Evolutionary conservation across 192 early-diverging fungal genomes (phyloP).

Genomic region (Coemansia sp.): DNA sequence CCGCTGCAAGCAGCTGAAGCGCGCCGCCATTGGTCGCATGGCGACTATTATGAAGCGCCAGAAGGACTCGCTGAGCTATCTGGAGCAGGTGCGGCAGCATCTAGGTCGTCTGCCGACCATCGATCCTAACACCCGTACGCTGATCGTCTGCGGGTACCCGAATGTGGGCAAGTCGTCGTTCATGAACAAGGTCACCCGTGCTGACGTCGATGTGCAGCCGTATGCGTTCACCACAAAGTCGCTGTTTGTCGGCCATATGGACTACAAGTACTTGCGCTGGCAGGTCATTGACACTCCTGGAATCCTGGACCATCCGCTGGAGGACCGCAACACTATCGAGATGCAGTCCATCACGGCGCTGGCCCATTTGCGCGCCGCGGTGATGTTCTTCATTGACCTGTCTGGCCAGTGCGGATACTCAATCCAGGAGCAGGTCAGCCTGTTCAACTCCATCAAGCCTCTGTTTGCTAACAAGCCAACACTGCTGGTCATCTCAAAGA

Average conservation of each 20-base stretch:
- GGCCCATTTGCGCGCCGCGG: slow-evolving; percentile 93
- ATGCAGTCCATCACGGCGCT: slow-evolving; percentile 99
- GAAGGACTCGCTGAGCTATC: slow-evolving; percentile 93
- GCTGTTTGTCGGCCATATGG: slow-evolving; percentile 99
- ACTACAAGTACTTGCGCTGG: slow-evolving; percentile 99
- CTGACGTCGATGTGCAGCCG: slow-evolving; percentile 99
- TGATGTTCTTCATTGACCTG: slow-evolving; percentile 97
- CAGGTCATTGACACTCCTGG: slow-evolving; percentile 99
- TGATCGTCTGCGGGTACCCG: slow-evolving; percentile 99
- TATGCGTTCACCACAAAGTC: slow-evolving; percentile 99
- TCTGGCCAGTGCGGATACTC: slow-evolving; percentile 99
- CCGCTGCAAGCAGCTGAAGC: slow-evolving; percentile 98
- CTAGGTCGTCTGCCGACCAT: slow-evolving; percentile 97
- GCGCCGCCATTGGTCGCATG: slow-evolving; percentile 99
- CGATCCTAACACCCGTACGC: slow-evolving; percentile 99
- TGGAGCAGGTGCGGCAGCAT: slow-evolving; percentile 99
- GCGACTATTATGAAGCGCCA: slow-evolving; percentile 99
- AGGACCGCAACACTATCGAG: slow-evolving; percentile 99
- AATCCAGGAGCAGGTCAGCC: slow-evolving; percentile 81
- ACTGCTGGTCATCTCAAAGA: slow-evolving; percentile 94
- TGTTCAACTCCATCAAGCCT: slow-evolving; percentile 96
- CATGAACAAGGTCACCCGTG: slow-evolving; percentile 98
- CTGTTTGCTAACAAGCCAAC: slow-evolving; percentile 99
- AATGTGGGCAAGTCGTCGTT: slow-evolving; percentile 99
- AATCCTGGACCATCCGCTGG: slow-evolving; percentile 98